These are phyloP conservation scores for Crucihimalaya himalaica DNA, from an alignment of 345 rosid genomes.

Conservation along the genomic window DNA sequence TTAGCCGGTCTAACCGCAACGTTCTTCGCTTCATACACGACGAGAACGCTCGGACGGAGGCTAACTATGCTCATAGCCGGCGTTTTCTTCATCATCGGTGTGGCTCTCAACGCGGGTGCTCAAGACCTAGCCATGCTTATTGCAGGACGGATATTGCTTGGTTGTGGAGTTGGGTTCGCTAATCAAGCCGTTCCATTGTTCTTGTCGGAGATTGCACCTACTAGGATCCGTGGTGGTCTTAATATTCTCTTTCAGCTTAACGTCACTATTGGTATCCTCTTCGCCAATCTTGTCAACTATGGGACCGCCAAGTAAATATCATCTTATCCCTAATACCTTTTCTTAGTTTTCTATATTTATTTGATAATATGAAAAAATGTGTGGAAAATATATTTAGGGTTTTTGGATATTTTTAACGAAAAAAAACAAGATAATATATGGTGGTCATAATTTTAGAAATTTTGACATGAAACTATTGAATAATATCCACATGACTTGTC, in stretches of 20 bases:
- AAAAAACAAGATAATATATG: background rate
- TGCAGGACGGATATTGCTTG: slow-evolving; percentile 79
- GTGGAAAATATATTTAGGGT: slow-evolving; percentile 1
- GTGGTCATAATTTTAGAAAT: background rate
- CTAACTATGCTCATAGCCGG: slow-evolving; percentile 95
- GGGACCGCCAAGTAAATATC: slow-evolving; percentile 81
- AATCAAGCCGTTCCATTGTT: slow-evolving; percentile 97
- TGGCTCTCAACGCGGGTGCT: slow-evolving; percentile 72
- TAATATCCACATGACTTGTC: slow-evolving; percentile 10
- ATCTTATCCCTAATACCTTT: background rate
- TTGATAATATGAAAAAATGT: background rate
- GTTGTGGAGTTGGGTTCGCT: slow-evolving; percentile 94
- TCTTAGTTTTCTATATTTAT: too few relatives aligned
- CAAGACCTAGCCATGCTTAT: slow-evolving; percentile 89
- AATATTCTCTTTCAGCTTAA: slow-evolving; percentile 95
- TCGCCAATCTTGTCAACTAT: slow-evolving; percentile 88
- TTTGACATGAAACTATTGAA: background rate
- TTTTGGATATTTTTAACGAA: background rate
- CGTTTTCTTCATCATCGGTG: slow-evolving; percentile 70
- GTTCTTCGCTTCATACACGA: slow-evolving; percentile 93
- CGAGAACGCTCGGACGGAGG: slow-evolving; percentile 75
- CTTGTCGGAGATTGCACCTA: slow-evolving; percentile 95
- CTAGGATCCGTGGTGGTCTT: slow-evolving; percentile 86
- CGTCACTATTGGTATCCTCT: slow-evolving; percentile 89
- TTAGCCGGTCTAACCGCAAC: slow-evolving; percentile 87